Base-by-base conservation (phyloP, 345 rosid genomes). In the Pistacia vera region DNA sequence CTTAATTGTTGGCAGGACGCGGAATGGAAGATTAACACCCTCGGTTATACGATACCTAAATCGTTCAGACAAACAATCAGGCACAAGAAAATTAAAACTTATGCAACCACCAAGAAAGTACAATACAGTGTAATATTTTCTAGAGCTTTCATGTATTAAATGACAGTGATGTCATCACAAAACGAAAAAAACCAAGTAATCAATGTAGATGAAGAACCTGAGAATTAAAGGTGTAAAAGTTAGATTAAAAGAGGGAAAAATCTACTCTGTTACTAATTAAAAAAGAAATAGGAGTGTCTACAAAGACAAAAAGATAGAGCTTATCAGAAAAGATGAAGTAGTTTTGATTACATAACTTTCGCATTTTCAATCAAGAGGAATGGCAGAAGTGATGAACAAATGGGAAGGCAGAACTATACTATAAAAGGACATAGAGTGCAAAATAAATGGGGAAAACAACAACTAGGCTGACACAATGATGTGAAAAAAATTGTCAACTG, bases 11-110 rank as follows among this genome's bases (percentile, higher is more conserved):
- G 98, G 99, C 82, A 97, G 82, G 49, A 97, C 99, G 5, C 95
- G 94, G 78, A 97, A 97, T 63, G 99, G 99, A 75, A 92, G 94
- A 89, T 97, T 97, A 79, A 94, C 98, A 13, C 99, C 98, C 85
- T 97, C 99, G 0, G 98, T 94, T 66, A 97, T 97, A 64, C 98
- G 98, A 77, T 97, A 97, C 88, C 98, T 97, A 69, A 20, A 54
- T 63, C 28, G 78, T 28, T 58, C 30, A 35, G 66, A 49, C 60
- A 73, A 14, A 44, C 33, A 61, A 48, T 18, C 25, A 49, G 44
- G 9, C 13, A 49, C 33, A 18, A 33, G 16, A 63, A 66, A 18
- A 52, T 55, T 41, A 74, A 6, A 64, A 64, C 17, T 38, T 33
- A 22, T 13, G 11, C 68, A 59, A 41, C 14, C 62, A 57, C 11